Base-by-base conservation (phyloP, 2,329 filamentous ascomycete genomes). In the Apiospora pterosperma region DNA sequence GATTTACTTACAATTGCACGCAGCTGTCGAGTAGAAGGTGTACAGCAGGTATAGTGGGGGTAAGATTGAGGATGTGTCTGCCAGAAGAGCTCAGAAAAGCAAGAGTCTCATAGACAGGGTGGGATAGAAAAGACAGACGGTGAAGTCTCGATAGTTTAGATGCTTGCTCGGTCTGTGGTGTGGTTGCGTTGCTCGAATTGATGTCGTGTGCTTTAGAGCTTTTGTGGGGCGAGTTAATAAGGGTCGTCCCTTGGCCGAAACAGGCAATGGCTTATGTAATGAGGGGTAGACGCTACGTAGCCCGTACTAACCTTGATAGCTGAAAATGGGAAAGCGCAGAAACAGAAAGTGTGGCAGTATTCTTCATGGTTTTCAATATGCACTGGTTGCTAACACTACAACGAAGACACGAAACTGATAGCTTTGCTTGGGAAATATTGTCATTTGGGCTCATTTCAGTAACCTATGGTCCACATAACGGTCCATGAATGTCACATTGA, bases 191-290 rank as follows among this genome's bases (percentile, higher is more conserved):
- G 36, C 59, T 61, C 59, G 59, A 61, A 61, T 41, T 61, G 59
- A 61, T 61, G 59, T 61, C 59, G 59, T 61, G 59, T 61, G 59
- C 59, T 61, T 61, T 61, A 38, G 36, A 61, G 59, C 8, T 61
- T 60, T 61, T 61, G 59, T 61, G 59, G 59, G 36, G 59, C 59
- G 2, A 41, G 11, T 11, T 61, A 21, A 31, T 61, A 41, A 61
- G 59, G 59, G 59, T 61, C 36, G 59, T 61, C 36, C 8, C 36
- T 41, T 36, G 59, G 36, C 59, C 48, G 19, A 34, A 55, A 55
- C 28, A 55, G 48, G 48, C 48, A 55, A 55, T 34, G 48, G 48
- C 48, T 55, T 55, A 55, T 55, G 48, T 55, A 55, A 55, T 55
- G 48, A 55, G 48, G 48, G 48, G 48, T 55, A 55, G 48, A 31